Base-by-base conservation (phyloP, 805 yeast genomes). In the Metschnikowia picachoensis region DNA sequence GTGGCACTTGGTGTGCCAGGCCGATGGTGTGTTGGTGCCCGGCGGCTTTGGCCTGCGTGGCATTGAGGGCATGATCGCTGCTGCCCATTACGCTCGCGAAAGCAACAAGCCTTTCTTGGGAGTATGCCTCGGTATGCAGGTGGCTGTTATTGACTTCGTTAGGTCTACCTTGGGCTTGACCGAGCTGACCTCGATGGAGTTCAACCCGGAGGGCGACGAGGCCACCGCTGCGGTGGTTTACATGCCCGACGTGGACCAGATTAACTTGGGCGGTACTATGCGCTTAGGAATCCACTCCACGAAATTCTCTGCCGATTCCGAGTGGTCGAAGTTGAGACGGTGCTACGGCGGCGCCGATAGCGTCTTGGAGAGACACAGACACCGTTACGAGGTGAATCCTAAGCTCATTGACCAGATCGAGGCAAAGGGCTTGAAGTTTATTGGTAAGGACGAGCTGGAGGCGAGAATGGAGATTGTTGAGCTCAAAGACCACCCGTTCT, bases 21-120 rank as follows among this genome's bases (percentile, higher is more conserved):
- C 98, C 25, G 96, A 94, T 67, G 98, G 99, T 68, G 86, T 94
- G 53, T 78, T 94, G 49, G 97, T 94, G 47, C 99, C 99, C 34
- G 99, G 99, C 64, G 99, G 99, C 1, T 94, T 94, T 62, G 99
- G 99, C 49, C 70, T 81, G 41, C 85, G 99, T 68, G 99, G 99
- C 70, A 88, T 89, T 49, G 98, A 94, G 72, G 99, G 99, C 59
- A 94, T 94, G 99, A 77, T 94, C 64, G 73, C 87, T 33, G 99
- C 98, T 49, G 95, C 97, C 45, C 85, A 87, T 68, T 94, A 95
- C 85, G 99, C 99, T n/a, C 84, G 99, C 73, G 96, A 86, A 68
- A 89, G 89, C 73, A 79, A 85, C 61, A 79, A 89, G 48, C 99
- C 99, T 41, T 94, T 85, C 70, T 77, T 94, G 61, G 99, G 99